These are phyloP conservation scores for Helicocarpus griseus DNA, from an alignment of 2,329 filamentous ascomycete genomes.

Conservation along the genomic window DNA sequence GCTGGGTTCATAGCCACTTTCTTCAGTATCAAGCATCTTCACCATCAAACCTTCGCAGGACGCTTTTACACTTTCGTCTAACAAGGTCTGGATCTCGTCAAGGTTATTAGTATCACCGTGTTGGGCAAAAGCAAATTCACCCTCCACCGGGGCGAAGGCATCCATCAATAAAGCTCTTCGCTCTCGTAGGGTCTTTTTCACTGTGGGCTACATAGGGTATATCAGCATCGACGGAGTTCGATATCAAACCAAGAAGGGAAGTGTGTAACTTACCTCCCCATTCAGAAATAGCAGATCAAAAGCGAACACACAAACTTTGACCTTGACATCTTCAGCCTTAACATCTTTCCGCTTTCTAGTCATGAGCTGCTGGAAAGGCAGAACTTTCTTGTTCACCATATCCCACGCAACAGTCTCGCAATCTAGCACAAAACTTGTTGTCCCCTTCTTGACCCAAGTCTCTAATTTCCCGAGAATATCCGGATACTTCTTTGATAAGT, in stretches of 20 bases:
- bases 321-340: constrained; percentile 86
- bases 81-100: constrained; percentile 82
- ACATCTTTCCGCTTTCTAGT: constrained; percentile 96
- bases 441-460: constrained; percentile 80
- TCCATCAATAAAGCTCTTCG: constrained; percentile 64
- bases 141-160: constrained; percentile 69
- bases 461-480: constrained; percentile 84
- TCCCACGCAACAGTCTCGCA: constrained; percentile 98
- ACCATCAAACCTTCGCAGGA: constrained; percentile 98
- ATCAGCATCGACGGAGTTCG: background rate
- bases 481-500: constrained; percentile 93
- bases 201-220: constrained; percentile 47
- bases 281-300: constrained; percentile 94
- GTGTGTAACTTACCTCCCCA: constrained; percentile 50
- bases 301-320: constrained; percentile 94
- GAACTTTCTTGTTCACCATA: constrained; percentile 82
- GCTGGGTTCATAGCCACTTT: constrained; percentile 91
- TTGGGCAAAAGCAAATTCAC: constrained; percentile 85
- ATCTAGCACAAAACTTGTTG: constrained; percentile 94
- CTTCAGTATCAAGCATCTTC: constrained; percentile 91
- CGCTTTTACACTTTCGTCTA: constrained; percentile 91
- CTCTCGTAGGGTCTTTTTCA: constrained; percentile 77
- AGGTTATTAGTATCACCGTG: constrained; percentile 79
- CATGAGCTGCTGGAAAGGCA: constrained; percentile 97
- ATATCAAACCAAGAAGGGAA: constrained; percentile 6